phyloP scores from a whole-genome alignment of 495 filamentous ascomycete genomes.

The Penicillium bovifimosum region DNA sequence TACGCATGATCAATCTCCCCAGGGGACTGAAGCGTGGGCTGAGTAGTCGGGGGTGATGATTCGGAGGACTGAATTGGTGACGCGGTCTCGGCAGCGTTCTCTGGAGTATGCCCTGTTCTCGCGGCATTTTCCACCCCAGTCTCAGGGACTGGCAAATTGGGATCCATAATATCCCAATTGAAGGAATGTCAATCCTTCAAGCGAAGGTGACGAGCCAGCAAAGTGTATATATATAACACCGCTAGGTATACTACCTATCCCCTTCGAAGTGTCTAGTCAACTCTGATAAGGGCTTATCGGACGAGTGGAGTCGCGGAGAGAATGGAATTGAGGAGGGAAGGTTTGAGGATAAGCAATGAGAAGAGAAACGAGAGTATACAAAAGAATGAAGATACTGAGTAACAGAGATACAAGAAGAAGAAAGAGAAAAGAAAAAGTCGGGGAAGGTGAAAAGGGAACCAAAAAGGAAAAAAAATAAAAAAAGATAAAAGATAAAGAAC shows the following conservation, averaged over 20 bases:
- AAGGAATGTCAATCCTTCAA: not conserved
- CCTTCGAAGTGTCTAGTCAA: not conserved
- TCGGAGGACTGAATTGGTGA: constrained; percentile 7
- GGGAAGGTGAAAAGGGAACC: not conserved
- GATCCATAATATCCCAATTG: constrained; percentile 19
- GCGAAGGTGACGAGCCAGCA: not conserved
- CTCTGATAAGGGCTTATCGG: constrained; percentile 27
- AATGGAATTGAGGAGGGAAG: not conserved
- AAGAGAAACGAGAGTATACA: not conserved
- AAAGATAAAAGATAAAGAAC: not conserved
- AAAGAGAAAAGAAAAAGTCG: constrained; percentile 3
- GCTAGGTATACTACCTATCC: not conserved
- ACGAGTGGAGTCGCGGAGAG: constrained; percentile 1
- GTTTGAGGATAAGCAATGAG: not conserved
- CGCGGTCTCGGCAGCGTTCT: not conserved
- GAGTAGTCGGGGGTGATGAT: constrained; percentile 5
- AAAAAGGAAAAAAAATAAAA: constrained; percentile 10
- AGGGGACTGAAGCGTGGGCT: not conserved
- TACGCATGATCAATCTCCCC: constrained; percentile 40
- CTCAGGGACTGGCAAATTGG: not conserved
- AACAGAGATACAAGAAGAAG: constrained; percentile 1
- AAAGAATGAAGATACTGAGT: not conserved
- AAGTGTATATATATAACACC: not conserved
- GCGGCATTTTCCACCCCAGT: not conserved
- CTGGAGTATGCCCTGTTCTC: not conserved